phyloP scores from a whole-genome alignment of 805 yeast species.

The Saccharomycopsis fermentans region DNA sequence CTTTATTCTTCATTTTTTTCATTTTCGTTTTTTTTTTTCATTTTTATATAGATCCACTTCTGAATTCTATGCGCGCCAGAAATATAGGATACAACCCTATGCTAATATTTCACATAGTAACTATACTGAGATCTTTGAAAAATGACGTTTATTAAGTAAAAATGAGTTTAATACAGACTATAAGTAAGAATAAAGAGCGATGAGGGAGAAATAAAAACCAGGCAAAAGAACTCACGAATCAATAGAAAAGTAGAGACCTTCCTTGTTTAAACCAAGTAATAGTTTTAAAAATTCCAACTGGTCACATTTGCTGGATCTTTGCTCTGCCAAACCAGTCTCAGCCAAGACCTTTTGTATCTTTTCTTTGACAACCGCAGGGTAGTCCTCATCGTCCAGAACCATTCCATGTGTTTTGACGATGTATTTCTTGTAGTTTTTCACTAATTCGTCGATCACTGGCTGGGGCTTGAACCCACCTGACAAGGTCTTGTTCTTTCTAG shows the following conservation, averaged over 20 bases:
- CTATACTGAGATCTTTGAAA: no score
- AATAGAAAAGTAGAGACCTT: slow-evolving; percentile 72
- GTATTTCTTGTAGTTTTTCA: slow-evolving; percentile 76
- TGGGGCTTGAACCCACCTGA: slow-evolving; percentile 85
- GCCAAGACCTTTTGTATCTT: slow-evolving; percentile 64
- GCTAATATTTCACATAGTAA: no score
- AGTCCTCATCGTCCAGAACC: slow-evolving; percentile 24
- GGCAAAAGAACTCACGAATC: background rate
- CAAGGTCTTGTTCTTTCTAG: slow-evolving; percentile 85
- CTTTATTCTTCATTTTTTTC: no score
- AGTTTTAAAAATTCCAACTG: slow-evolving; percentile 86
- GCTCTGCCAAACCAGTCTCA: slow-evolving; percentile 73
- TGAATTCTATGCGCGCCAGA: no score
- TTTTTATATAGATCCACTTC: no score
- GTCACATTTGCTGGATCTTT: slow-evolving; percentile 89
- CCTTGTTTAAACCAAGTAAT: slow-evolving; percentile 90
- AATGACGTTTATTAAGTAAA: no score
- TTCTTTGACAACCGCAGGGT: slow-evolving; percentile 39
- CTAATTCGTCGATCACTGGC: slow-evolving; percentile 71
- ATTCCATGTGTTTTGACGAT: slow-evolving; percentile 34
- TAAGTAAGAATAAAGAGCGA: background rate
- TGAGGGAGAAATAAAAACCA: background rate
- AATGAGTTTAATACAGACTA: background rate
- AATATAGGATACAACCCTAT: no score
- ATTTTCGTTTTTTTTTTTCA: no score